Evolutionary conservation across 148 eudicot genomes (phyloP), one percentile per base, ranked within the genome.

Genomic region (Dysphania ambrosioides): DNA sequence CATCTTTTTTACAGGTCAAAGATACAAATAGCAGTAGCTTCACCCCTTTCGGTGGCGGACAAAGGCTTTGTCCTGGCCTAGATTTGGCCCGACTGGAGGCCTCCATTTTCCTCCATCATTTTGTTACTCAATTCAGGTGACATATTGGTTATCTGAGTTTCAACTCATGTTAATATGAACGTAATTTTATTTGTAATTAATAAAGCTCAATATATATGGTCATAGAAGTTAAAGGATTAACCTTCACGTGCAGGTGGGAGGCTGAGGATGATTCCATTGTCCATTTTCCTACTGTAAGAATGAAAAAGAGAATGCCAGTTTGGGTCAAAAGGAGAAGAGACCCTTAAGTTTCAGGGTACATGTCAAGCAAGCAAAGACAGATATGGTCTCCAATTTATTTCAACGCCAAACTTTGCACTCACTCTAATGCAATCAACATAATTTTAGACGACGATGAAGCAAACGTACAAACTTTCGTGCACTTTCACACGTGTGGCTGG

Each of bases 31-130:
- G 32, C 56, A 72, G 79, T 69, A 88, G 79, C 70, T 94, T 95
- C 80, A 92, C 90, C n/a, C 98, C 98, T 53, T 95, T 95, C 77
- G 97, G 98, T 35, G 98, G 98, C 15, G 98, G 98, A 29, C 96
- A 88, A 72, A 86, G 98, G 84, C 84, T 92, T 35, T 95, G 98
- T 72, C 98, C 97, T 40, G 98, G 98, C 6, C 78, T 85, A 70
- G 98, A 95, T 81, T 81, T 95, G 78, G 97, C 98, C 69, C 86
- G 96, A 80, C 76, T 92, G 26, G 97, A 95, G 83, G 89, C 91
- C 73, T 90, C 98, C 29, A 86, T 94, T 27, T 91, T 94, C 76
- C 86, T 94, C 44, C 96, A 94, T 78, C 97, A 90, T 76, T 86
- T 91, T 71, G 91, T 94, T 34, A 90, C 97, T 41, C 86, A 77